Conservation (phyloP, 2,329 filamentous ascomycete genomes). For the Ophiostoma sp. region DNA sequence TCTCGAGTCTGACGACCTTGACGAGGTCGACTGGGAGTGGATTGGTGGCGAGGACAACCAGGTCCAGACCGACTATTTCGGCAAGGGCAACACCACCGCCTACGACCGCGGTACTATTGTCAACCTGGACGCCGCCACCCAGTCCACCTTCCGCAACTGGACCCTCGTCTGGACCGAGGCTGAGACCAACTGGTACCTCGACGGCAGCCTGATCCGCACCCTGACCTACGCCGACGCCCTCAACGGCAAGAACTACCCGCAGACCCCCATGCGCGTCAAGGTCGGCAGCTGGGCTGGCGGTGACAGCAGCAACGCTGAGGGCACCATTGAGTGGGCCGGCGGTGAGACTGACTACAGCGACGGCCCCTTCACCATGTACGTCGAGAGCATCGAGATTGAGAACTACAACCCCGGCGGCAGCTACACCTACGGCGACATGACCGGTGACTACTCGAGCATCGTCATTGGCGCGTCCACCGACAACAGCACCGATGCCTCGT, state of each 20-base stretch:
- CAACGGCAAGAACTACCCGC: slow-evolving; percentile 52
- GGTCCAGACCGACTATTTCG: slow-evolving; percentile 55
- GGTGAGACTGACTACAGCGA: slow-evolving; percentile 26
- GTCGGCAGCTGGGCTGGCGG: slow-evolving; percentile 47
- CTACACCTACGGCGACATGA: slow-evolving; percentile 26
- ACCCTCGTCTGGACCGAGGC: slow-evolving; percentile 58
- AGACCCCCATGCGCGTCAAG: slow-evolving; percentile 57
- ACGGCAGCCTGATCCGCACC: slow-evolving; percentile 54
- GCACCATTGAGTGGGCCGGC: slow-evolving; percentile 28
- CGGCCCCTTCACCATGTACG: slow-evolving; percentile 27
- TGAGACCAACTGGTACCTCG: slow-evolving; percentile 55
- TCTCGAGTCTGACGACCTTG: slow-evolving; percentile 51
- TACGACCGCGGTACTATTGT: slow-evolving; percentile 45
- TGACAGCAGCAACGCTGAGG: slow-evolving; percentile 23
- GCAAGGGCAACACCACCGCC: slow-evolving; percentile 50
- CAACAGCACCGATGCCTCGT: neutral
- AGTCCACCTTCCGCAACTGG: slow-evolving; percentile 55
- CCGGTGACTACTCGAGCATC: slow-evolving; percentile 26
- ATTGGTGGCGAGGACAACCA: slow-evolving; percentile 36
- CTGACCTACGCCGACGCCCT: slow-evolving; percentile 49
- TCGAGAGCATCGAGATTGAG: slow-evolving; percentile 25
- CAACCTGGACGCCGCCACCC: slow-evolving; percentile 48
- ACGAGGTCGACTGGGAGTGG: slow-evolving; percentile 56
- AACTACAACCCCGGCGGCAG: slow-evolving; percentile 23
- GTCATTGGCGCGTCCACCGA: neutral